Conservation (phyloP, 1,284 basidiomycete species). For the Apiotrichum veenhuisii region DNA sequence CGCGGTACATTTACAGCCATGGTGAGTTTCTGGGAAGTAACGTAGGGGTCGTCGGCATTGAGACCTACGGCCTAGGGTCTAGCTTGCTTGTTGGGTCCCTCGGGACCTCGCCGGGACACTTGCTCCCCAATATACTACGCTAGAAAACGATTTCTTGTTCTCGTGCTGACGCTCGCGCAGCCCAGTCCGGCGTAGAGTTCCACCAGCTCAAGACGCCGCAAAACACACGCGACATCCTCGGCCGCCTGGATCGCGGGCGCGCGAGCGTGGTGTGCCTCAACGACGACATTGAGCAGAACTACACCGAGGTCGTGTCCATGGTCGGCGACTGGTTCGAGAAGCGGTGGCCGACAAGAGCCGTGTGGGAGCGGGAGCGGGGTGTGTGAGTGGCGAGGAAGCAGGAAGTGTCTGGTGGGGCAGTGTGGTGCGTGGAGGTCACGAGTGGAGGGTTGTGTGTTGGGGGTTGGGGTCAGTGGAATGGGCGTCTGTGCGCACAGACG, state of each 20-base stretch:
- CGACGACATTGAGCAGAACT: slow-evolving; percentile 42
- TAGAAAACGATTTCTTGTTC: too few relatives aligned
- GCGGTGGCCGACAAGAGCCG: slow-evolving; percentile 38
- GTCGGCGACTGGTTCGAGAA: slow-evolving; percentile 40
- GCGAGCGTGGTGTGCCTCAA: slow-evolving; percentile 41
- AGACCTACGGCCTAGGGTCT: too few relatives aligned
- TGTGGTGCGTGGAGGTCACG: too few relatives aligned
- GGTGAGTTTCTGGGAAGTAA: slow-evolving; percentile 26
- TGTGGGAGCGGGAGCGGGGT: slow-evolving; percentile 31
- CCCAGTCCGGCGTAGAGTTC: slow-evolving; percentile 35
- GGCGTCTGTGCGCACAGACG: too few relatives aligned
- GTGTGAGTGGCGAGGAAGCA: too few relatives aligned
- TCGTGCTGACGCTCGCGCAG: slow-evolving; percentile 10
- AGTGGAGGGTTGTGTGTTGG: too few relatives aligned
- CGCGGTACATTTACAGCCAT: slow-evolving; percentile 51
- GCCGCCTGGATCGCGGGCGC: slow-evolving; percentile 18
- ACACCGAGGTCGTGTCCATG: slow-evolving; percentile 26
- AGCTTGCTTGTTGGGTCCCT: too few relatives aligned
- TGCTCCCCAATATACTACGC: too few relatives aligned
- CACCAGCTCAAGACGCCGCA: slow-evolving; percentile 38
- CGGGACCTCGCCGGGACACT: neutral
- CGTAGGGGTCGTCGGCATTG: too few relatives aligned
- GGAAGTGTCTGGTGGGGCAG: too few relatives aligned
- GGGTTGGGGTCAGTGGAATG: too few relatives aligned
- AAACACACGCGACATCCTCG: slow-evolving; percentile 27